phyloP scores from a whole-genome alignment of 352 stramenopile species.

The Globisporangium viniferum region DNA sequence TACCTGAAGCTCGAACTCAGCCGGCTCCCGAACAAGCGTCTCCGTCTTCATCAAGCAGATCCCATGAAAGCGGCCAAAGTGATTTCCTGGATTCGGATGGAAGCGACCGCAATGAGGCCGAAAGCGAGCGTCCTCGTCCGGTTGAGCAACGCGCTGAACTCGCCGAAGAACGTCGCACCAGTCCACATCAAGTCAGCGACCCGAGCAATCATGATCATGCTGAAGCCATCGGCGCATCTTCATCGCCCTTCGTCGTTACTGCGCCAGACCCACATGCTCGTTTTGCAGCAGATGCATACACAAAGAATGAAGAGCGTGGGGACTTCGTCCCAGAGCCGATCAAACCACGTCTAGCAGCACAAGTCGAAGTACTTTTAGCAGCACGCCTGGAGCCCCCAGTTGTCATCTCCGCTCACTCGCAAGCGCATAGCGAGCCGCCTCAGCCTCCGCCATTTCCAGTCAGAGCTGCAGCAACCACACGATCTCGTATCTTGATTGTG shows the following conservation, averaged over 20 bases:
- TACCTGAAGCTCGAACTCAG: conserved; percentile 5
- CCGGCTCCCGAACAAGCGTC: not conserved
- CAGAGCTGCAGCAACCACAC: not conserved
- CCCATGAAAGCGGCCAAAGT: conserved; percentile 19
- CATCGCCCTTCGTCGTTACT: not conserved
- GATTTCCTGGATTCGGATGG: conserved; percentile 29
- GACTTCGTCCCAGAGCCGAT: not conserved
- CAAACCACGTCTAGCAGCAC: not conserved
- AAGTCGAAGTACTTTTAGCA: not conserved
- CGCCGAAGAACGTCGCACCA: not conserved
- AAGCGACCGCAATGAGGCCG: not conserved
- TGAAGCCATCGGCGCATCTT: not conserved
- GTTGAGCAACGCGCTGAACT: not conserved
- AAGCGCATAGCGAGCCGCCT: not conserved
- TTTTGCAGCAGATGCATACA: not conserved
- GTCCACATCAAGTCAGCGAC: not conserved
- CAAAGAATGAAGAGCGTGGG: not conserved
- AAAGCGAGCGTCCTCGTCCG: not conserved
- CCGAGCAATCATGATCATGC: not conserved
- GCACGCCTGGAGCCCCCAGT: not conserved
- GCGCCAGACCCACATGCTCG: not conserved
- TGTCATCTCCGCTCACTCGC: not conserved
- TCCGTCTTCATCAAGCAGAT: conserved; percentile 9
- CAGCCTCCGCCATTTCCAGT: not conserved
- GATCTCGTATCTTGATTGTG: conserved; percentile 41